Conservation (phyloP, 1,284 basidiomycete species). For the Malassezia restricta region DNA sequence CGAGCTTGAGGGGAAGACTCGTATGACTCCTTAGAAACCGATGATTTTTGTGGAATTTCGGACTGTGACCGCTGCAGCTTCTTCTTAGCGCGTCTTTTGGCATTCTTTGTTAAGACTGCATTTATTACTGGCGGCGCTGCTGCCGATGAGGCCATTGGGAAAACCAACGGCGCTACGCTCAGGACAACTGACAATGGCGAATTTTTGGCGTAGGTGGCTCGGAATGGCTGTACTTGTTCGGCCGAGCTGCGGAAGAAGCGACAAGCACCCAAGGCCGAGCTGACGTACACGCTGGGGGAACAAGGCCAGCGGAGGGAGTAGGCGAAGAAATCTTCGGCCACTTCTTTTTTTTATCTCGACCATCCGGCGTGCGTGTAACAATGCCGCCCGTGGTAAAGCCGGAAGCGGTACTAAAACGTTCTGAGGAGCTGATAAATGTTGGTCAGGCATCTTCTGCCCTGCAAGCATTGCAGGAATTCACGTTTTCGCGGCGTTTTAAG, state of each 20-base stretch:
- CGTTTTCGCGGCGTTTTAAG: constrained; percentile 84
- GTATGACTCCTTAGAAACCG: neutral
- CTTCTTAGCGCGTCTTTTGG: constrained; percentile 38
- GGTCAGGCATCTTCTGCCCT: constrained; percentile 77
- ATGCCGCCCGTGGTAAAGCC: constrained; percentile 69
- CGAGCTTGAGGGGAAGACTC: neutral
- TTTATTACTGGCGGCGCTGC: neutral
- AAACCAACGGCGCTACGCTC: neutral
- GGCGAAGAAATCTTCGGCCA: constrained; percentile 4
- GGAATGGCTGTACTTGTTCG: no score
- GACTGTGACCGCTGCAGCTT: constrained; percentile 24
- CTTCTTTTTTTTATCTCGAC: constrained; percentile 1
- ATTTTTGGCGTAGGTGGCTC: no score
- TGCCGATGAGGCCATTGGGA: neutral
- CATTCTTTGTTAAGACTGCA: constrained; percentile 29
- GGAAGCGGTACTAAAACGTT: constrained; percentile 75
- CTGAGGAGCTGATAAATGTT: constrained; percentile 79
- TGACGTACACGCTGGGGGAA: neutral
- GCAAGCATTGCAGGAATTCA: constrained; percentile 79
- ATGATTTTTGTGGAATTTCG: neutral
- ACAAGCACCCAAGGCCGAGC: neutral
- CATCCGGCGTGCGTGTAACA: constrained; percentile 4
- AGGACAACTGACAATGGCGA: no score
- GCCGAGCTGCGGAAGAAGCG: no score
- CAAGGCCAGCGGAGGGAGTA: neutral